phyloP scores from a whole-genome alignment of 2,329 filamentous ascomycete genomes.

The Cercospora sojina region DNA sequence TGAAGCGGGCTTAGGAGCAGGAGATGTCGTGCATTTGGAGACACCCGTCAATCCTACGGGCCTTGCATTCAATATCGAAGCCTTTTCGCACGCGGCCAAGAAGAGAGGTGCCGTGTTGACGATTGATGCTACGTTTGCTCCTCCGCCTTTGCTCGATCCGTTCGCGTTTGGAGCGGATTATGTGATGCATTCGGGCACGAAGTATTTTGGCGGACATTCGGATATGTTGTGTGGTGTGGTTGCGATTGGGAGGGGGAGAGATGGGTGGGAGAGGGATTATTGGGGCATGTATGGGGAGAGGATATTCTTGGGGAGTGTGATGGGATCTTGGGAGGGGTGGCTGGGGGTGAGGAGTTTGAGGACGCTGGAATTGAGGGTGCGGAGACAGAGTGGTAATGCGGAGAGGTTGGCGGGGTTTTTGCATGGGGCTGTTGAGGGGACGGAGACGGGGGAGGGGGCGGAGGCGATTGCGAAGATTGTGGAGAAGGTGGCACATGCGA shows the following conservation, averaged over 20 bases:
- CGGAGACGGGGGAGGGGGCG: slow-evolving; percentile 15
- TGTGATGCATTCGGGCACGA: slow-evolving; percentile 90
- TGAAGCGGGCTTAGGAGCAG: slow-evolving; percentile 65
- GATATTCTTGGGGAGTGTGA: slow-evolving; percentile 74
- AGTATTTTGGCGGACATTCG: slow-evolving; percentile 94
- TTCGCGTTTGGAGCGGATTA: slow-evolving; percentile 78
- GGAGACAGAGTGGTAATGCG: slow-evolving; percentile 71
- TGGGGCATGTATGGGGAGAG: slow-evolving; percentile 64
- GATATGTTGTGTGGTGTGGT: slow-evolving; percentile 90
- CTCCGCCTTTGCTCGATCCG: slow-evolving; percentile 84
- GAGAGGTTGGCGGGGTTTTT: slow-evolving; percentile 72
- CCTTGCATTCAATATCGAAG: slow-evolving; percentile 69
- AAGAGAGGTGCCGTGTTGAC: slow-evolving; percentile 70
- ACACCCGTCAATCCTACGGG: slow-evolving; percentile 92
- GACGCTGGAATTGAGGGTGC: slow-evolving; percentile 80
- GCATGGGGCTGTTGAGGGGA: slow-evolving; percentile 46
- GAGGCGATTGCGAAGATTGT: slow-evolving; percentile 56
- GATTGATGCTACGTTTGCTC: slow-evolving; percentile 90
- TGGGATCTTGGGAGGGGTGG: slow-evolving; percentile 92
- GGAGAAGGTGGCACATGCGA: slow-evolving; percentile 69
- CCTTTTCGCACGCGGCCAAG: slow-evolving; percentile 72
- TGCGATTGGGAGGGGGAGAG: slow-evolving; percentile 53
- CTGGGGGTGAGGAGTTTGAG: slow-evolving; percentile 81
- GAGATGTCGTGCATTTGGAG: slow-evolving; percentile 87
- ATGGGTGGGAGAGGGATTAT: slow-evolving; percentile 55